Base-by-base conservation (phyloP, 2,329 filamentous ascomycete genomes). In the Trichophyton simii region DNA sequence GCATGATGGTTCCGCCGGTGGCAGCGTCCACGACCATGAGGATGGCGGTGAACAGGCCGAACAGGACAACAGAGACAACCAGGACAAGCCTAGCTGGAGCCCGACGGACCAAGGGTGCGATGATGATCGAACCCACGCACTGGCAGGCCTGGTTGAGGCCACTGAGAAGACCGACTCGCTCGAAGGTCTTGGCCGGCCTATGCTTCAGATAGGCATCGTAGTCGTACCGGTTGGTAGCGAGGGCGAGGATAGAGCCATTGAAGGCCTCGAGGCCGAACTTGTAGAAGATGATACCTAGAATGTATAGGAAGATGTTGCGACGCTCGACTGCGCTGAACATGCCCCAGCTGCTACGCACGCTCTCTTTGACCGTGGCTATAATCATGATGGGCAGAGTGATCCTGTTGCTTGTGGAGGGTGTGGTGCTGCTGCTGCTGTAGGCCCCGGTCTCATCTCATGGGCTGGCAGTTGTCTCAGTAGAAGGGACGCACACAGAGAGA, bases 241-340 rank as follows among this genome's bases (percentile, higher is more conserved):
- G 71, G 9, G 77, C 76, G 42, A 77, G 75, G 64, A 81, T 74
- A 36, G 78, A 79, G 1, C 78, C 78, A 66, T 78, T 79, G 70
- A 80, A 80, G 8, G 77, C 77, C 66, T 80, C 78, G 11, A 80
- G 72, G 28, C 77, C 78, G 62, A 81, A 79, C 65, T 80, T 80
- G 71, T 80, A 80, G 50, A 79, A 68, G 76, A 80, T 80, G 62
- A 80, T 79, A 4, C 78, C 79, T 6, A 70, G 64, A 57, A 80
- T 78, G 67, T 81, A 80, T 60, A 78, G 71, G 55, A 70, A 68
- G 57, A 79, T 75, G 62, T 78, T 78, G 58, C 76, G 74, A 60
- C 75, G 76, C 66, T 81, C 78, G 42, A 66, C 58, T 3, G 70
- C 63, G 7, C 71, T 72, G 66, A 77, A 78, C 57, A 70, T 59